Percentiles rank a stretch among this genome's conserved stretches.
These are phyloP conservation scores for Filobasidium uniguttulatum DNA, from an alignment of 1,284 basidiomycete genomes.

Conservation along the genomic window DNA sequence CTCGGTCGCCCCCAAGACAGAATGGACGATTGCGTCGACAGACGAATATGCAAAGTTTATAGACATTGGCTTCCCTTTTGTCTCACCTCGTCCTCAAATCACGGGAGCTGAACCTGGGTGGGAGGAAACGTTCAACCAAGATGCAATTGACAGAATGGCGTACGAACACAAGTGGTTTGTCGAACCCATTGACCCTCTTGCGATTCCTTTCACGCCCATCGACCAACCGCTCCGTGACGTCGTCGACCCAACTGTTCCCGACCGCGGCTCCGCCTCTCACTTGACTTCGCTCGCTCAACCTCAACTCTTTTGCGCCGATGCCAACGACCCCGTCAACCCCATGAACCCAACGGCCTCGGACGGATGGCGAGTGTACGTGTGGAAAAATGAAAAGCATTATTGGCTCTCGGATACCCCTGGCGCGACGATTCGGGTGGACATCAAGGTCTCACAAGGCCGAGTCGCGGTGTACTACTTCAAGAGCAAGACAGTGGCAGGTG, in stretches of 20 bases:
- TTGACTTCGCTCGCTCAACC: constrained; percentile 28
- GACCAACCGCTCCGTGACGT: constrained; percentile 31
- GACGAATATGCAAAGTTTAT: constrained; percentile 22
- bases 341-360: constrained; percentile 26
- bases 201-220: constrained; percentile 17
- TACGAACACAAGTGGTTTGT: constrained; percentile 16
- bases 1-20: constrained; percentile 18
- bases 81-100: constrained; percentile 18
- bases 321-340: constrained; percentile 30
- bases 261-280: constrained; percentile 21
- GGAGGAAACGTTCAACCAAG: constrained; percentile 26
- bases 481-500: constrained; percentile 34
- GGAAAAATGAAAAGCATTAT: constrained; percentile 36
- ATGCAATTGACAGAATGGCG: constrained; percentile 18
- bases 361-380: constrained; percentile 31
- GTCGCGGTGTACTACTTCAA: constrained; percentile 37
- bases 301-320: constrained; percentile 33
- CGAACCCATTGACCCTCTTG: neutral
- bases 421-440: constrained; percentile 31
- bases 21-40: constrained; percentile 24
- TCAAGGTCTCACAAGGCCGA: constrained; percentile 30
- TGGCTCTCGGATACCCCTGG: constrained; percentile 29
- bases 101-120: constrained; percentile 23
- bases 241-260: constrained; percentile 21
- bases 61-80: constrained; percentile 26